These are phyloP conservation scores for Cymodocea nodosa DNA, from an alignment of 116 monocot species.

Conservation along the genomic window DNA sequence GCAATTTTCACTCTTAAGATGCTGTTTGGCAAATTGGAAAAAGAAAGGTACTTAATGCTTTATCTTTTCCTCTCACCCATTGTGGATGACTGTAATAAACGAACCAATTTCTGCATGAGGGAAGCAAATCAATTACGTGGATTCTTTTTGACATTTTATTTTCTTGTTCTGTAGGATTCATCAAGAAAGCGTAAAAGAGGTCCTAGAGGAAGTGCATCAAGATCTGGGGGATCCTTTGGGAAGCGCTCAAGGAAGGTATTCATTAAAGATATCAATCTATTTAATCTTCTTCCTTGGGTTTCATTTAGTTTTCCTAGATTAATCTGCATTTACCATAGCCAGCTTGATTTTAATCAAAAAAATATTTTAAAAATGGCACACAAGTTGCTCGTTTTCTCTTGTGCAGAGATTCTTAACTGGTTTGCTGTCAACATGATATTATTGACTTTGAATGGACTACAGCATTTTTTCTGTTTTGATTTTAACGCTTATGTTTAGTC, in stretches of 20 bases:
- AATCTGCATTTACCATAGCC: not conserved
- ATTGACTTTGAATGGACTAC: too few relatives aligned
- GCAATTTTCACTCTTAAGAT: not conserved
- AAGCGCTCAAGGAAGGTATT: conserved; percentile 3
- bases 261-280: not conserved
- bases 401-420: not conserved
- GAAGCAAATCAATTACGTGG: not conserved
- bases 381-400: not conserved
- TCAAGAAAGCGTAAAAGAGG: conserved; percentile 7
- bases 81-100: too few relatives aligned
- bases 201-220: conserved; percentile 7
- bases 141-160: not conserved
- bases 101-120: too few relatives aligned
- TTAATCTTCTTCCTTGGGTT: not conserved
- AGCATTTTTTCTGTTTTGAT: too few relatives aligned
- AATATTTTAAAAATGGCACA: too few relatives aligned
- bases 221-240: conserved; percentile 4
- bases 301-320: too few relatives aligned
- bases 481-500: too few relatives aligned
- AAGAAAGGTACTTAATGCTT: not conserved
- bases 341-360: too few relatives aligned
- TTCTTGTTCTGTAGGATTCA: conserved; percentile 3
- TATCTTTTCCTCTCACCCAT: not conserved
- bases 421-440: too few relatives aligned
- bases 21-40: too few relatives aligned